Base-by-base conservation (phyloP, 1,284 basidiomycete genomes). In the Moniliella sp. region DNA sequence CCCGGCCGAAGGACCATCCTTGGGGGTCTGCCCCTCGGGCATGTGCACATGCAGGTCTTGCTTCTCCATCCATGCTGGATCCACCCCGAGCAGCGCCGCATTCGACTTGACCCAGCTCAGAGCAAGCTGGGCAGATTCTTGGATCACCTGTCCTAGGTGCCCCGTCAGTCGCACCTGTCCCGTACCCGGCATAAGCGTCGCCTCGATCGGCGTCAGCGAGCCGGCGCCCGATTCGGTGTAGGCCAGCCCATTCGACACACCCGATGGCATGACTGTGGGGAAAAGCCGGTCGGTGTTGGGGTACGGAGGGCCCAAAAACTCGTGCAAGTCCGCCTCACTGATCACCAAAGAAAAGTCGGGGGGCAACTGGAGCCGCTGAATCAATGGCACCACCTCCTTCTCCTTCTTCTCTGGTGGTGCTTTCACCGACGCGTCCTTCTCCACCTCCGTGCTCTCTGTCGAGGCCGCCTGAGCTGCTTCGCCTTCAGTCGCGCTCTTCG, bases 251-350 rank as follows among this genome's bases (percentile, higher is more conserved):
- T 81, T 88, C 45, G 76, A 80, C 15, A 94, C 88, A 36, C 88
- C 88, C 1, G 83, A 72, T 1, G 91, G 88, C 10, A 82, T 57
- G 17, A 32, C 78, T 28, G 67, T 66, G 9, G 71, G 69, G 58
- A 91, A 97, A 66, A 99, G 71, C 44, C 88, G 66, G 57, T 97
- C 88, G 62, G 84, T 84, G 63, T 91, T 80, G 63, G 91, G 94
- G 13, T 91, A 69, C 13, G 82, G 80, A 5, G 88, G 84, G 0
- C 91, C 91, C 26, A 97, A 82, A 50, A 94, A 99, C 43, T 93
- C 83, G 61, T 84, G 81, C 50, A 97, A 61, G 46, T 79, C 88
- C 27, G 83, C 80, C 4, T n/a, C 70, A 0, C 75, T 78, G 50
- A 99, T 81, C 28, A 67, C 67, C 11, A 99, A n/a, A 70, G 76